Percentiles rank a stretch among this genome's conserved stretches.
Evolutionary conservation across 179 eudicot genomes (phyloP).

Genomic region (Beta lomatogona): DNA sequence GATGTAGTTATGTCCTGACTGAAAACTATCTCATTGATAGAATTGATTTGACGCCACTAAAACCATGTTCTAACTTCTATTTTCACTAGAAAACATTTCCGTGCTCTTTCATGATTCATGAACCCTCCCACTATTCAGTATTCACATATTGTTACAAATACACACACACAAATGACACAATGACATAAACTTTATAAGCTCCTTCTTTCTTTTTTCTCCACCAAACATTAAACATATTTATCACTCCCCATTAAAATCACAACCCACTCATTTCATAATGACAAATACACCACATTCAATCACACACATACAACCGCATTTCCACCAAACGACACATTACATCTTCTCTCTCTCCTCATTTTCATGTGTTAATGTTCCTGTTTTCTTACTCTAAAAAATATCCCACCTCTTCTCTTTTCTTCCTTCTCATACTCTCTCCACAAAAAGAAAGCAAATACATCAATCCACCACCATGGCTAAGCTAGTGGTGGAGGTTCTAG

Average conservation of each 20-base stretch:
- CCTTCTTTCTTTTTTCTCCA: not conserved
- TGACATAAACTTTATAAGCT: not conserved
- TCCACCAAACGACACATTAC: conserved; percentile 29
- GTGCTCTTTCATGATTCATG: too few relatives aligned
- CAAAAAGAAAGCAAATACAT: not conserved
- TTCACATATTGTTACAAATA: too few relatives aligned
- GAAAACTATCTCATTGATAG: too few relatives aligned
- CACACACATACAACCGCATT: conserved; percentile 18
- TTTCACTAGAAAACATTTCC: too few relatives aligned
- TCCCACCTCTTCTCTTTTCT: not conserved
- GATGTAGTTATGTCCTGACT: too few relatives aligned
- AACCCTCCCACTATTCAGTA: too few relatives aligned
- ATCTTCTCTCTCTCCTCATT: not conserved
- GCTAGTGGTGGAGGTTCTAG: conserved; percentile 66
- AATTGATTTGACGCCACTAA: too few relatives aligned
- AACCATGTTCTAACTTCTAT: too few relatives aligned
- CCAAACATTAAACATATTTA: not conserved
- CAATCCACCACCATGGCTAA: conserved; percentile 34
- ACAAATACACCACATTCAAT: conserved; percentile 18
- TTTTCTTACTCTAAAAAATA: not conserved
- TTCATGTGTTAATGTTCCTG: conserved; percentile 16
- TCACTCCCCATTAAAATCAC: conserved; percentile 21
- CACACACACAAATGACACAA: not conserved
- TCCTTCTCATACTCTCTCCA: not conserved
- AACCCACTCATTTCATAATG: conserved; percentile 27